Conservation (phyloP, 176 grass and related monocot genomes). For the Carex scoparia region DNA sequence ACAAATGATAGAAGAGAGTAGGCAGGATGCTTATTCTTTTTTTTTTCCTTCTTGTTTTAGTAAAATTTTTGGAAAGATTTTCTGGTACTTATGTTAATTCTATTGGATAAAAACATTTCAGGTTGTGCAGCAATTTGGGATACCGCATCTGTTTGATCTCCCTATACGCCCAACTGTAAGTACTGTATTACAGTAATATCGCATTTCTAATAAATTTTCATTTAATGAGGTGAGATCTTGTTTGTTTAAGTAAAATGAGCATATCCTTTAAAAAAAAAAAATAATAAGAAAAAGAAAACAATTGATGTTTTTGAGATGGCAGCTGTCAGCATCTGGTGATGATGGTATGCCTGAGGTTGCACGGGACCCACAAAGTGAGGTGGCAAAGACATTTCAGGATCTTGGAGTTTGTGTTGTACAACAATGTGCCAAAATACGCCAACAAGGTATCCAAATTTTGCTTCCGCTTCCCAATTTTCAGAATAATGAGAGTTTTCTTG, state of each 20-base stretch:
- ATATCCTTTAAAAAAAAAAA: background rate
- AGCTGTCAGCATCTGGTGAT: conserved; percentile 97
- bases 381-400: conserved; percentile 89
- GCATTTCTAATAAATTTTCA: background rate
- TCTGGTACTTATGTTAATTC: background rate
- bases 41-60: background rate
- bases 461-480: background rate
- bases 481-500: background rate
- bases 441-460: conserved; percentile 52
- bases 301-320: background rate
- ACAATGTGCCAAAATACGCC: conserved; percentile 98
- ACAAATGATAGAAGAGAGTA: background rate
- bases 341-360: conserved; percentile 85
- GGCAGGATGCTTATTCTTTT: background rate
- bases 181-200: conserved; percentile 5
- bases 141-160: conserved; percentile 94
- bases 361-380: conserved; percentile 80
- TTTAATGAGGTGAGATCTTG: background rate
- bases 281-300: background rate
- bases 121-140: conserved; percentile 97
- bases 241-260: background rate
- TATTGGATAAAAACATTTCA: conserved; percentile 38
- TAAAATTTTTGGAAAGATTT: background rate
- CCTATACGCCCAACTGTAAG: conserved; percentile 83
- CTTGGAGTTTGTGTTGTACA: conserved; percentile 97